A percentile compares a stretch with the other conserved stretches of the same genome.
phyloP scores from a whole-genome alignment of 768 basidiomycete species.

The button mushroom (Agaricus bisporus) region DNA sequence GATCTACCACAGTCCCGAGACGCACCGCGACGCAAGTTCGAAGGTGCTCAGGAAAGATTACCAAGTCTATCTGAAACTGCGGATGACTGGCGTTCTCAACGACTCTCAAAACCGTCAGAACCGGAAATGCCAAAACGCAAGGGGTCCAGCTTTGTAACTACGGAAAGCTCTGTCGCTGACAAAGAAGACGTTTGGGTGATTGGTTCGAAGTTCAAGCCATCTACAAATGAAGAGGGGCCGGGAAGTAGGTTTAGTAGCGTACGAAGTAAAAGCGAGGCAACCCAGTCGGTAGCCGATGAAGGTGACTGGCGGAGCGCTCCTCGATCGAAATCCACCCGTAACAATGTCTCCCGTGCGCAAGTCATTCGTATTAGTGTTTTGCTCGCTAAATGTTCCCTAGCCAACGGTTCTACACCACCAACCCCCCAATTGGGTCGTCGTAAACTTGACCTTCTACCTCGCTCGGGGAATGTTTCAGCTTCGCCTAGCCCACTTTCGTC shows the following conservation, averaged over 20 bases:
- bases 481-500: constrained; percentile 74
- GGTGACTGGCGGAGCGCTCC: constrained; percentile 63
- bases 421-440: constrained; percentile 75
- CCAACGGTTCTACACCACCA: constrained; percentile 68
- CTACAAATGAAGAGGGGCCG: constrained; percentile 32
- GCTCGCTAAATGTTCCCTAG: constrained; percentile 27
- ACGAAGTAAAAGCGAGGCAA: constrained; percentile 48
- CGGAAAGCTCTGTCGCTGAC: constrained; percentile 54
- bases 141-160: constrained; percentile 47
- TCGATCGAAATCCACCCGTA: constrained; percentile 35
- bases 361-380: constrained; percentile 8
- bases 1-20: constrained; percentile 58
- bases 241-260: constrained; percentile 39
- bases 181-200: constrained; percentile 75
- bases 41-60: constrained; percentile 40
- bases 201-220: constrained; percentile 68
- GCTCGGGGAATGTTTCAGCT: constrained; percentile 60
- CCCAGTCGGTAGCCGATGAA: constrained; percentile 47
- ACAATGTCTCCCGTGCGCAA: constrained; percentile 57
- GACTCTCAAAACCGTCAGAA: constrained; percentile 39
- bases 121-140: constrained; percentile 47
- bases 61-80: constrained; percentile 54
- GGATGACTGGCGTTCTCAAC: constrained; percentile 69
- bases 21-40: constrained; percentile 58
- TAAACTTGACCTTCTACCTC: constrained; percentile 83